Evolutionary conservation across 257 asterid species (phyloP).

Genomic region (Perilla frutescens): DNA sequence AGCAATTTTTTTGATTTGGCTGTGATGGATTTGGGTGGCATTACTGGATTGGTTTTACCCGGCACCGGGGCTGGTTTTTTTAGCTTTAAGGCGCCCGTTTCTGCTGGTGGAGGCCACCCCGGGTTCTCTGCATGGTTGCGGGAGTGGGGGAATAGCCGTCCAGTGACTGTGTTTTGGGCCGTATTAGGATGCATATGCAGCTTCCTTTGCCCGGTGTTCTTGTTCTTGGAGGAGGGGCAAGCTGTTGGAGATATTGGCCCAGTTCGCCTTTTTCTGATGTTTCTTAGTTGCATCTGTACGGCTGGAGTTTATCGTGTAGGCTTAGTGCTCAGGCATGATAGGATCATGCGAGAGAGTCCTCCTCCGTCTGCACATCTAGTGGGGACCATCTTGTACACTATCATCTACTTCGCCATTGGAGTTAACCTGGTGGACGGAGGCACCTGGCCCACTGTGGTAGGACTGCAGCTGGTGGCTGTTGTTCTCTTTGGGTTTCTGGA

Average conservation of each 20-base stretch:
- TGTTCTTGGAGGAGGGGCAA: background rate
- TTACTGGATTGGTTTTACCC: background rate
- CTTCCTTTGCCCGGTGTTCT: background rate
- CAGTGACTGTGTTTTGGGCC: background rate
- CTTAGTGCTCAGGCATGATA: background rate
- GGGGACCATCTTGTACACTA: background rate
- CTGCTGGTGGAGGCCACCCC: background rate
- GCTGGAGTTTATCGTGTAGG: background rate
- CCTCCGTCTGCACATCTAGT: background rate
- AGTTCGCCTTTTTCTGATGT: background rate
- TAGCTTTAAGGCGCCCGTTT: background rate
- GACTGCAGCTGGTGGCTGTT: too few relatives aligned
- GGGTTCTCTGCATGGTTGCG: background rate
- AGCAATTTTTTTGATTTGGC: too few relatives aligned
- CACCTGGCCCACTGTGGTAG: too few relatives aligned
- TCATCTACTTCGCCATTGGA: too few relatives aligned
- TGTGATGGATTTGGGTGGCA: too few relatives aligned
- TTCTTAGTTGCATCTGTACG: background rate
- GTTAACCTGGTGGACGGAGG: too few relatives aligned
- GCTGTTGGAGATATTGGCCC: background rate
- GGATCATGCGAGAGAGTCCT: background rate
- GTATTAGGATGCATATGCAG: background rate
- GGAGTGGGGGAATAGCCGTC: background rate
- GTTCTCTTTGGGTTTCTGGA: too few relatives aligned
- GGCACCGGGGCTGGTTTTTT: background rate